Base-by-base conservation (phyloP, 306 rosid species). In the Mucuna pruriens region DNA sequence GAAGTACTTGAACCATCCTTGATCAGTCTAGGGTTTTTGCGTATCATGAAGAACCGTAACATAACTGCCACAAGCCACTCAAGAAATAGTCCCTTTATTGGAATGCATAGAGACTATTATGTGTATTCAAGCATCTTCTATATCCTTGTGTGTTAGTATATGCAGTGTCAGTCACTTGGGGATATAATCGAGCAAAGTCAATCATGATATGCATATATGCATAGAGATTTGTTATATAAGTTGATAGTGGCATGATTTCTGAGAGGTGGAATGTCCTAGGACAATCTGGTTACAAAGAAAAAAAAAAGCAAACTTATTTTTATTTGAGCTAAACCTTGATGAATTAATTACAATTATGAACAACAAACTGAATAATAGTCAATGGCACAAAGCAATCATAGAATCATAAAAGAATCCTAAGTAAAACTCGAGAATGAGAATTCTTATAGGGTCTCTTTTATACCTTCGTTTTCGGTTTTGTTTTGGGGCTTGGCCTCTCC, bases 1-100 rank as follows among this genome's bases (percentile, higher is more conserved):
- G 38, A 13, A 49, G 51, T 49, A 4, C 11, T 33, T 48, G 13
- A 34, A 48, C 62, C 33, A 44, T 62, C 62, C 20, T 46, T 76
- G 15, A 76, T 10, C 17, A 7, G 71, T 20, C 42, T 75, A 75
- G 70, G 40, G 79, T 26, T 75, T 58, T 74, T 16, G 12, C 17
- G 16, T 58, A 31, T 60, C 17, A 75, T 33, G 42, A 62, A 60
- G 44, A 61, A 23, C 6, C 3, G 22, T 4, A 13, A 62, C 10
- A 29, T 0, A 61, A 31, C 11, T 61, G 36, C 12, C 3, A 71
- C 20, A 49, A 49, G 46, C 52, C 34, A 19, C 34, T 34, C 39
- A 25, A 45, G 80, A 26, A 42, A 61, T 4, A 19, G 17, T 5
- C 22, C 16, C 10, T 19, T 49, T 4, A 8, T 40, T 54, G 7